A percentile compares a stretch with the other conserved stretches of the same genome.
Evolutionary conservation across 1,284 basidiomycete species (phyloP).

Genomic region (Pseudozyma pruni): DNA sequence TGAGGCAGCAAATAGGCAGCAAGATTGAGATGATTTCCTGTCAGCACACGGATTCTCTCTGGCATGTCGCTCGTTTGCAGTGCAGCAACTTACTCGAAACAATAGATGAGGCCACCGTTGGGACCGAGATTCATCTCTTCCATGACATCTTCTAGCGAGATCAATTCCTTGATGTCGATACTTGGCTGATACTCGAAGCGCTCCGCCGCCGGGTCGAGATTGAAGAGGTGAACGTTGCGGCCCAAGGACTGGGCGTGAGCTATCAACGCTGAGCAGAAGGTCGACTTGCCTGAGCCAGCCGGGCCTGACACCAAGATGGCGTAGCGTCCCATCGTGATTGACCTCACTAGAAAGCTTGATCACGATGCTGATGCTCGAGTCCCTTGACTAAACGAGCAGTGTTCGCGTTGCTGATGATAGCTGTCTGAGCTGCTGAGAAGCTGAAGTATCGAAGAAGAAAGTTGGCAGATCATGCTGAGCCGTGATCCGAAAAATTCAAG

Average conservation of each 20-base stretch:
- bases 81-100: constrained; percentile 95
- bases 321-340: constrained; percentile 52
- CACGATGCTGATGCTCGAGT: too few species aligned
- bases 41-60: too few species aligned
- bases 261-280: constrained; percentile 87
- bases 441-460: background rate
- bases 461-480: background rate
- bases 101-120: constrained; percentile 96
- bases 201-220: constrained; percentile 95
- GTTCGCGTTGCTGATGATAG: too few species aligned
- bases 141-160: constrained; percentile 96
- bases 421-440: too few species aligned
- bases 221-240: constrained; percentile 90
- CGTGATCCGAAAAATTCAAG: constrained; percentile 7
- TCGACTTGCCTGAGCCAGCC: constrained; percentile 97
- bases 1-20: constrained; percentile 67
- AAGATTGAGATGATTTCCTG: background rate
- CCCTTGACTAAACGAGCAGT: too few species aligned
- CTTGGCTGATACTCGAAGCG: constrained; percentile 92
- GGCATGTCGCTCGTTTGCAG: too few species aligned
- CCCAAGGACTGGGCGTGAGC: constrained; percentile 87
- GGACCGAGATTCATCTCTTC: constrained; percentile 92
- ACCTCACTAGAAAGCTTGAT: background rate
- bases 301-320: constrained; percentile 75
- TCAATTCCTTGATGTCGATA: constrained; percentile 93